Base-by-base conservation (phyloP, 2,329 filamentous ascomycete species). In the Camillea tinctor region DNA sequence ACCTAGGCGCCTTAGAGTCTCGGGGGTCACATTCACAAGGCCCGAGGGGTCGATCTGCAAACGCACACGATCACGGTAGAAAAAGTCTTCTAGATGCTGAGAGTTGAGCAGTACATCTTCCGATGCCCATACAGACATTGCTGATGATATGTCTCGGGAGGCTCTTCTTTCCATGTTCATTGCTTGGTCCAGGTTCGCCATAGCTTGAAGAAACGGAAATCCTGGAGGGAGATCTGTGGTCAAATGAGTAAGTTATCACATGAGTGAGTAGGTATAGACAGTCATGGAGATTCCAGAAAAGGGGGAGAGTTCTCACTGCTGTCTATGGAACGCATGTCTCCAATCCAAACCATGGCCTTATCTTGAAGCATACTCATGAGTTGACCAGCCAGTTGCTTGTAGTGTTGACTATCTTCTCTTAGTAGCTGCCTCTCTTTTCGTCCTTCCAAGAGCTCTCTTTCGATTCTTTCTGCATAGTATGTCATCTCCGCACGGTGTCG, bases 41-140 rank as follows among this genome's bases (percentile, higher is more conserved):
- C 54, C 54, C 3, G 49, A 4, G 17, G 24, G 51, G 17, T 59
- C 54, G 11, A 48, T 53, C 19, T 50, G 30, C 15, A 64, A 24
- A n/a, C 61, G 24, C 22, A 64, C n/a, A 22, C 61, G 44, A 50
- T 59, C 59, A 54, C 61, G 48, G 23, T 61, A 40, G 19, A 64
- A 61, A 19, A 59, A 61, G 21, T 59, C 61, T 56, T 64, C 59
- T 13, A 61, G 23, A 30, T 64, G 51, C 21, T 52, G 53, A 15
- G 56, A 61, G 19, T 53, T 60, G 3, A 59, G 20, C 21, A 60
- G n/a, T 17, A 64, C 24, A n/a, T 55, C 48, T 21, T 59, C 59
- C 9, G 55, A 59, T 23, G 54, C 52, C 59, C 59, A 61, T 22
- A 9, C 21, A 23, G 8, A 36, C 3, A 50, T 17, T 26, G 7